phyloP scores from a whole-genome alignment of 768 basidiomycete species.

The Podaxis sp. region DNA sequence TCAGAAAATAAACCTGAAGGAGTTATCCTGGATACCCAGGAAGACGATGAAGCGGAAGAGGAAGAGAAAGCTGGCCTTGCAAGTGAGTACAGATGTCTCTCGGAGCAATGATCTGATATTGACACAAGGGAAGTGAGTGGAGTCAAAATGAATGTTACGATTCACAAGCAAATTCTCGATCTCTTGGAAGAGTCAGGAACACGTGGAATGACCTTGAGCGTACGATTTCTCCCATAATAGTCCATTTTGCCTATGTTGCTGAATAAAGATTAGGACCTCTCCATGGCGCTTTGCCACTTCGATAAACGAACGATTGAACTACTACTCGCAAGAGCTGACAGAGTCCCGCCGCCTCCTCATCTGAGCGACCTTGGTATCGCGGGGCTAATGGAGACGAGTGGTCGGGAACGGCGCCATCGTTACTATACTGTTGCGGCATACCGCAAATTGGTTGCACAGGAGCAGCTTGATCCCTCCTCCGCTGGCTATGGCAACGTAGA shows the following conservation, averaged over 20 bases:
- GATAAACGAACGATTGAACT: constrained; percentile 84
- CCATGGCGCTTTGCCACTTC: constrained; percentile 59
- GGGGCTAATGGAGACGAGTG: constrained; percentile 76
- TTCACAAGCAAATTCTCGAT: constrained; percentile 80
- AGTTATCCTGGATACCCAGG: constrained; percentile 37
- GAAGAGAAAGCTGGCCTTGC: constrained; percentile 32
- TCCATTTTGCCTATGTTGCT: not conserved
- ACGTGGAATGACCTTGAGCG: constrained; percentile 71
- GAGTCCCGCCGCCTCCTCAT: constrained; percentile 62
- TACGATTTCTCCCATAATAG: constrained; percentile 26
- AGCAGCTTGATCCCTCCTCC: constrained; percentile 57
- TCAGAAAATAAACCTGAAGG: constrained; percentile 39
- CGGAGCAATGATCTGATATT: not conserved
- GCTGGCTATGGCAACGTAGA: constrained; percentile 46
- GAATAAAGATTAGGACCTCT: constrained; percentile 52
- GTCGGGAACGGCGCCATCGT: constrained; percentile 83
- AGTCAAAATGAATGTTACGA: constrained; percentile 58
- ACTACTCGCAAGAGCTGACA: constrained; percentile 69
- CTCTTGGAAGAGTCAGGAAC: constrained; percentile 67
- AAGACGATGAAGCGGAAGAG: constrained; percentile 31
- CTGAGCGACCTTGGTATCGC: constrained; percentile 69
- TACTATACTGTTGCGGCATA: constrained; percentile 79
- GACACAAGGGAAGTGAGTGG: constrained; percentile 27
- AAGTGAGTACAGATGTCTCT: constrained; percentile 23
- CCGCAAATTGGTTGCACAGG: constrained; percentile 55